A percentile compares a stretch with the other conserved stretches of the same genome.
Evolutionary conservation across 1,139 yeast genomes (phyloP).

Genomic region (Williopsis jadinii): DNA sequence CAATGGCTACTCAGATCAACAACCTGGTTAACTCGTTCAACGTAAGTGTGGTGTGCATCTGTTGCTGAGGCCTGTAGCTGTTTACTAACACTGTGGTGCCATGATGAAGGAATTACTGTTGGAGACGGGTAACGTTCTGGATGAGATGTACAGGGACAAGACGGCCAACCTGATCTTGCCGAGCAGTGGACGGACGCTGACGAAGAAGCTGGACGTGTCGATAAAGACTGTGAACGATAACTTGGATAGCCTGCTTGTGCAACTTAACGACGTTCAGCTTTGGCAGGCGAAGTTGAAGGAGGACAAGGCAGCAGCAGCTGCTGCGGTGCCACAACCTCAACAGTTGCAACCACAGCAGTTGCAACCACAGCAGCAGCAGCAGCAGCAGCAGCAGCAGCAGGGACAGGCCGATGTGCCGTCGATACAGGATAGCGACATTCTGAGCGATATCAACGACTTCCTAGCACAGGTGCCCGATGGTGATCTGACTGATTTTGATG

Average conservation of each 20-base stretch:
- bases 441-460: constrained; percentile 25
- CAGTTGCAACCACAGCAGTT: neutral
- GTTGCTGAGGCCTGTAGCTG: too few relatives aligned
- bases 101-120: constrained; percentile 18
- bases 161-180: constrained; percentile 25
- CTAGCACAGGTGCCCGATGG: constrained; percentile 22
- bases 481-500: constrained; percentile 16
- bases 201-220: constrained; percentile 21
- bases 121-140: constrained; percentile 17
- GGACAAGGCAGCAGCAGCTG: neutral
- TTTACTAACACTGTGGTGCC: constrained; percentile 2
- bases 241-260: constrained; percentile 17
- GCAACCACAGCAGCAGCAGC: constrained; percentile 9
- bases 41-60: constrained; percentile 8
- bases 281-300: constrained; percentile 15
- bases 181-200: constrained; percentile 17
- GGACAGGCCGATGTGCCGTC: constrained; percentile 4
- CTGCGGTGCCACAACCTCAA: constrained; percentile 3
- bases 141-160: constrained; percentile 17
- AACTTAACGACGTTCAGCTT: constrained; percentile 18
- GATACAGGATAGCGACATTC: constrained; percentile 9
- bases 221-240: constrained; percentile 25
- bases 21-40: constrained; percentile 18
- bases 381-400: constrained; percentile 9
- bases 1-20: constrained; percentile 22